These are phyloP conservation scores for Fusarium sp. DNA, from an alignment of 2,329 filamentous ascomycete species.

Conservation along the genomic window DNA sequence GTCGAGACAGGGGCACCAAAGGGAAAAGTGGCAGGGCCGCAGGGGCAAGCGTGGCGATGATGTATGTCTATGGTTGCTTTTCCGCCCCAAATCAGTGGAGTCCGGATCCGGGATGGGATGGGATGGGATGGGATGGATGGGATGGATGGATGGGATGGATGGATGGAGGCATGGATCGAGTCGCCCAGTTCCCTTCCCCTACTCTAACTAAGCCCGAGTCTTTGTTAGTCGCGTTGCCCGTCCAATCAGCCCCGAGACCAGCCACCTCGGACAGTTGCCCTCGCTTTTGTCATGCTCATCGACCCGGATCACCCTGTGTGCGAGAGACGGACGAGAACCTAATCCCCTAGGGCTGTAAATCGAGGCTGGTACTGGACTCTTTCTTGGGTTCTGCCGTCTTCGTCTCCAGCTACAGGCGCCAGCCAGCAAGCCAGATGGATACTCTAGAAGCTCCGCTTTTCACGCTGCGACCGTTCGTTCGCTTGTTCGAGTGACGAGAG, in stretches of 20 bases:
- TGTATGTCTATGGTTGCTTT: constrained; percentile 50
- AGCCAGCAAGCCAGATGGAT: constrained; percentile 22
- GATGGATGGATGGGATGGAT: constrained; percentile 45
- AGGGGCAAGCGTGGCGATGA: constrained; percentile 49
- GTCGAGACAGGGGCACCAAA: constrained; percentile 42
- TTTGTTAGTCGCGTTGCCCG: constrained; percentile 42
- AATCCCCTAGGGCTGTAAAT: constrained; percentile 32
- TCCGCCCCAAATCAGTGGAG: constrained; percentile 49
- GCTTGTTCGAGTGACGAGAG: neutral
- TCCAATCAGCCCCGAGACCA: constrained; percentile 43
- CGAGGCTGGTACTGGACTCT: constrained; percentile 28
- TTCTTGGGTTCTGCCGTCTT: constrained; percentile 14
- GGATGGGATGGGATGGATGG: constrained; percentile 24
- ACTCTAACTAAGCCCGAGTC: constrained; percentile 41
- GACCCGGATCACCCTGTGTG: constrained; percentile 25
- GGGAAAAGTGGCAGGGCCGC: constrained; percentile 43
- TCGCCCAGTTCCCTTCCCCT: constrained; percentile 38
- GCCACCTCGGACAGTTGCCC: constrained; percentile 38
- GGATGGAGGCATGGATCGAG: constrained; percentile 42
- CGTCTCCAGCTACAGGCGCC: neutral
- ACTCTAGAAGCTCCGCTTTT: constrained; percentile 29
- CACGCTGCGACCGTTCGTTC: constrained; percentile 26
- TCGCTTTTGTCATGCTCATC: constrained; percentile 40
- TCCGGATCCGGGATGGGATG: constrained; percentile 46
- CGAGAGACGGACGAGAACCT: constrained; percentile 30